Conservation (phyloP, 495 filamentous ascomycete genomes). For the Thozetella sp. region DNA sequence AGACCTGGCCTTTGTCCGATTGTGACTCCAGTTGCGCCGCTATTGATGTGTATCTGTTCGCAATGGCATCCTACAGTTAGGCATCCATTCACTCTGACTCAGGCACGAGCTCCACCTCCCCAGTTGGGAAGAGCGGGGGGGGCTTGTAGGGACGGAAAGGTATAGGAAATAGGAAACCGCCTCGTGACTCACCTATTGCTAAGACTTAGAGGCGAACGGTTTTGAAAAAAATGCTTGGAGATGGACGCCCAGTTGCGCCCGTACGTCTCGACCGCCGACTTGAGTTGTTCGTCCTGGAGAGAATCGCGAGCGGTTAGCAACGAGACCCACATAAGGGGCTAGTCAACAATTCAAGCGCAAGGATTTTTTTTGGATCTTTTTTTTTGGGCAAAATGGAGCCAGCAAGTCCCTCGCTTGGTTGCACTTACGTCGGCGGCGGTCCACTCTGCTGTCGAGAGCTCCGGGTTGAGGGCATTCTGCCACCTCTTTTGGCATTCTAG, state of each 20-base stretch:
- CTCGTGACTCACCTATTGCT: background rate
- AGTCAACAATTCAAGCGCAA: background rate
- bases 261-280: background rate
- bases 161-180: background rate
- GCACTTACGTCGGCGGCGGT: background rate
- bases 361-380: too few relatives aligned
- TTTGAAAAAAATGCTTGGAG: background rate
- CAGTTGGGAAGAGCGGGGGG: background rate
- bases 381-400: too few relatives aligned
- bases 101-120: background rate
- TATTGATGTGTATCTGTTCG: background rate
- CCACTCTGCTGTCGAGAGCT: background rate
- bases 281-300: background rate
- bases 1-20: background rate
- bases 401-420: too few relatives aligned
- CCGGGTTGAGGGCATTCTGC: background rate
- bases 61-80: background rate
- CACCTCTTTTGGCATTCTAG: background rate
- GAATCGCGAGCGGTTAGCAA: background rate
- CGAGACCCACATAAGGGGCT: background rate
- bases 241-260: background rate
- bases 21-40: background rate
- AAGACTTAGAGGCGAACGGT: background rate
- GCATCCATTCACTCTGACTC: background rate
- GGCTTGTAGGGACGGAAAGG: background rate